These are phyloP conservation scores for Blastobotrys parvus DNA, from an alignment of 805 yeast genomes.

Conservation along the genomic window DNA sequence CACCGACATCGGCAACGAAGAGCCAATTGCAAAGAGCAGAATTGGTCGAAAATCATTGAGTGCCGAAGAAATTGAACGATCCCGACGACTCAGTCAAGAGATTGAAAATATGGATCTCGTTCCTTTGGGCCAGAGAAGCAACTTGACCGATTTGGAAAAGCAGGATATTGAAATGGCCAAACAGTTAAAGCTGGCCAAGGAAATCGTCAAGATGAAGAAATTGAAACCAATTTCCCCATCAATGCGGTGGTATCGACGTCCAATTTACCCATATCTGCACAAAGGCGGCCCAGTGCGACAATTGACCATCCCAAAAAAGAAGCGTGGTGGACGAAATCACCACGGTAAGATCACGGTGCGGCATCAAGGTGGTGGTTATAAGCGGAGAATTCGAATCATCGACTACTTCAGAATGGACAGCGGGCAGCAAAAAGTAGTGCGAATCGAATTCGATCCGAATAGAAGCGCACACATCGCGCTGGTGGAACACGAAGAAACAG, in stretches of 20 bases:
- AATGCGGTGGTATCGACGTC: constrained; percentile 79
- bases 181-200: constrained; percentile 65
- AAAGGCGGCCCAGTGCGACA: constrained; percentile 74
- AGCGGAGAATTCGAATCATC: constrained; percentile 73
- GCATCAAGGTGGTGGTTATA: constrained; percentile 96
- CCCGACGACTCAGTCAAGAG: constrained; percentile 8
- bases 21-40: background rate
- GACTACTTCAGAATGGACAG: constrained; percentile 61
- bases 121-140: constrained; percentile 18
- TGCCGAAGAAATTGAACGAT: background rate
- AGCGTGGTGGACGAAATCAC: constrained; percentile 82
- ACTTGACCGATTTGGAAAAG: constrained; percentile 62
- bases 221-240: constrained; percentile 82
- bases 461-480: constrained; percentile 91
- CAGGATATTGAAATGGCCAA: constrained; percentile 66
- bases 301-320: constrained; percentile 63
- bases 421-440: constrained; percentile 70
- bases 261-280: constrained; percentile 79
- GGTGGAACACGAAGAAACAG: constrained; percentile 54
- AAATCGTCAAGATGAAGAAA: constrained; percentile 61
- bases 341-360: constrained; percentile 84
- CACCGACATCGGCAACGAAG: background rate
- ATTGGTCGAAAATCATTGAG: constrained; percentile 1
- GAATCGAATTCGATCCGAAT: constrained; percentile 94
- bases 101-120: constrained; percentile 13